A percentile compares a stretch with the other conserved stretches of the same genome.
Evolutionary conservation across 169 alveolate genomes (phyloP).

Genomic region (Plasmodium malariae): DNA sequence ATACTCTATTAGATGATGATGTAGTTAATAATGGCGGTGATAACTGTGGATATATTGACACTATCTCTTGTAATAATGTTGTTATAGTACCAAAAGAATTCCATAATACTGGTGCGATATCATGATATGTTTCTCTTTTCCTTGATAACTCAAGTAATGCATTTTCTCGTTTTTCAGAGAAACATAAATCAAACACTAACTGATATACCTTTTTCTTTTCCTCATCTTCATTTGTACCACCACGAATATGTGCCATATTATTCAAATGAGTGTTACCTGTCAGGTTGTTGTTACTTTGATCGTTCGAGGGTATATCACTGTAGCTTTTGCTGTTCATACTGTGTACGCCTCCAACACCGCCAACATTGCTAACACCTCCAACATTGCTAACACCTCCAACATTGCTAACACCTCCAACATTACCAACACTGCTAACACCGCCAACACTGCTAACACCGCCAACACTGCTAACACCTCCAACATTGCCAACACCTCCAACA

Average conservation of each 20-base stretch:
- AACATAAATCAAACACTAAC: conserved; percentile 92
- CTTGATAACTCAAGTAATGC: conserved; percentile 96
- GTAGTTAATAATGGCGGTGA: conserved; percentile 96
- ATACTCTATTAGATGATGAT: conserved; percentile 95
- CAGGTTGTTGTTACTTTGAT: not conserved
- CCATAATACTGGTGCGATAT: conserved; percentile 98
- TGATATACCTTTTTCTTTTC: conserved; percentile 87
- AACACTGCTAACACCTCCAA: too few species aligned
- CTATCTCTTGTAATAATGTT: conserved; percentile 95
- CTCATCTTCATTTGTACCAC: conserved; percentile 61
- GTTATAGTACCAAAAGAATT: conserved; percentile 98
- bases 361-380: too few species aligned
- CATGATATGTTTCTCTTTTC: conserved; percentile 92
- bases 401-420: too few species aligned
- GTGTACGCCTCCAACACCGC: not conserved
- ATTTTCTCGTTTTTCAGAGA: conserved; percentile 95
- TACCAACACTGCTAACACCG: too few species aligned
- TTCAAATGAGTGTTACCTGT: not conserved
- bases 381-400: too few species aligned
- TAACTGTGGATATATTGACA: conserved; percentile 88
- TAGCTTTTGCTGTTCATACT: too few species aligned
- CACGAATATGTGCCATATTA: not conserved
- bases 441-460: too few species aligned
- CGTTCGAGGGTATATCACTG: not conserved
- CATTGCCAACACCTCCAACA: too few species aligned